phyloP scores from a whole-genome alignment of 106 monocot species.

The Acorus calamus region DNA sequence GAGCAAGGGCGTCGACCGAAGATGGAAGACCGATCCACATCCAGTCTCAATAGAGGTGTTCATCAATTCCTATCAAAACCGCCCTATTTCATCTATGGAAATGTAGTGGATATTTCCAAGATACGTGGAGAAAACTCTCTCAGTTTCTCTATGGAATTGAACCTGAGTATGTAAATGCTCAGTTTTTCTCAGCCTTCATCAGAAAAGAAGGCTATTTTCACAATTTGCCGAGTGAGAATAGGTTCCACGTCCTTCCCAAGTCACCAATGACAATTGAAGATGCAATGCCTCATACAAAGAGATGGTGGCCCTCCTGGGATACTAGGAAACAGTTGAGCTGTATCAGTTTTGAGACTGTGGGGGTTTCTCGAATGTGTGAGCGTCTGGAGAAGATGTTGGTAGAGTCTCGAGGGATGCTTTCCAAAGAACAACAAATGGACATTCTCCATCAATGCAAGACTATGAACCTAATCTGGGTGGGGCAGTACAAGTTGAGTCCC shows the following conservation, averaged over 20 bases:
- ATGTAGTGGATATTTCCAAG: constrained; percentile 46
- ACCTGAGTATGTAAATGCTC: constrained; percentile 52
- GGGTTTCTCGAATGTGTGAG: constrained; percentile 35
- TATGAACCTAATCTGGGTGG: constrained; percentile 68
- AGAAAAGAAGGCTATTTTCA: constrained; percentile 83
- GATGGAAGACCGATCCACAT: constrained; percentile 3
- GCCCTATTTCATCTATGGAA: constrained; percentile 74
- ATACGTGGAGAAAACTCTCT: constrained; percentile 63
- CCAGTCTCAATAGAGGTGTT: constrained; percentile 5
- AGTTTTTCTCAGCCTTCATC: constrained; percentile 71
- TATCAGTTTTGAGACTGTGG: constrained; percentile 30
- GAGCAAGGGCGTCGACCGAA: constrained; percentile 13
- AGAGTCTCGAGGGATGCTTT: constrained; percentile 46
- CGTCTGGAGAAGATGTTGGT: constrained; percentile 44
- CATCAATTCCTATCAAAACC: constrained; percentile 14
- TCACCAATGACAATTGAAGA: constrained; percentile 63
- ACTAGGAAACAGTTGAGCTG: constrained; percentile 62
- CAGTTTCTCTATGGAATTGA: constrained; percentile 53
- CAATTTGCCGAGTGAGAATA: constrained; percentile 53
- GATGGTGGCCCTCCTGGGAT: constrained; percentile 95
- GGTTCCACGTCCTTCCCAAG: constrained; percentile 35
- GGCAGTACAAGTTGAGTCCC: constrained; percentile 38
- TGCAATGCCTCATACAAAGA: constrained; percentile 53
- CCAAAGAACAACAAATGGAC: constrained; percentile 50
- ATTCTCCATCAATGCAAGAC: constrained; percentile 71